Evolutionary conservation across 306 rosid species (phyloP), one percentile per base, ranked within the genome.

Genomic region (Vigna reflexopilosa): DNA sequence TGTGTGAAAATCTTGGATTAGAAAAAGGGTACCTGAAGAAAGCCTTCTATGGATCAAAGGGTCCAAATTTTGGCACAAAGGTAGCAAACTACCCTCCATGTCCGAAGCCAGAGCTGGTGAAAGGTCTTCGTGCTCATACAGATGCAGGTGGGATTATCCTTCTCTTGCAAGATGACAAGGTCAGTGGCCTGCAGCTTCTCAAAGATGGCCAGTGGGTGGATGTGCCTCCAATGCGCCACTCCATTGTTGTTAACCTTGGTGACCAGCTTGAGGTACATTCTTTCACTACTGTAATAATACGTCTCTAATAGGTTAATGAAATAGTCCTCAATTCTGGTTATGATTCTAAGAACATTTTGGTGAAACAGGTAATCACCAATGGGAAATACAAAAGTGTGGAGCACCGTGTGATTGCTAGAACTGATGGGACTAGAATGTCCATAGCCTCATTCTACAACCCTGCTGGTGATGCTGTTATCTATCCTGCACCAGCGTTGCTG

Each of bases 361-460:
- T 58, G 65, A 24, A 24, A 58, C 65, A 58, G 65, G 65, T 58
- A 4, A 26, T 58, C 38, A 58, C 38, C 65, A 58, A 58, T 58
- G 65, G 38, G 65, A 58, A 58, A 26, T 58, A 58, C 65, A 58
- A 58, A 36, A 58, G 65, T 58, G 65, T 58, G 38, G 65, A 58
- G 38, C 42, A 61, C 20, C 42, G 67, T 15, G 67, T 32, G 42
- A 30, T 61, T 61, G 10, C 42, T 62, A 44, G 3, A 62, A 62
- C 45, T 16, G 45, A 62, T 62, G 67, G 67, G 24, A 62, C 67
- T 11, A 62, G 45, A 62, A 62, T 62, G 67, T 32, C 67, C 22
- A 32, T 62, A 62, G 67, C 67, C 45, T 62, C 67, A 30, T 62
- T 62, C 67, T 62, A 62, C 67, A 62, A 32, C 67, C 67, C 67